Conservation (phyloP, 2,329 filamentous ascomycete genomes). For the Cercospora nicotianae region DNA sequence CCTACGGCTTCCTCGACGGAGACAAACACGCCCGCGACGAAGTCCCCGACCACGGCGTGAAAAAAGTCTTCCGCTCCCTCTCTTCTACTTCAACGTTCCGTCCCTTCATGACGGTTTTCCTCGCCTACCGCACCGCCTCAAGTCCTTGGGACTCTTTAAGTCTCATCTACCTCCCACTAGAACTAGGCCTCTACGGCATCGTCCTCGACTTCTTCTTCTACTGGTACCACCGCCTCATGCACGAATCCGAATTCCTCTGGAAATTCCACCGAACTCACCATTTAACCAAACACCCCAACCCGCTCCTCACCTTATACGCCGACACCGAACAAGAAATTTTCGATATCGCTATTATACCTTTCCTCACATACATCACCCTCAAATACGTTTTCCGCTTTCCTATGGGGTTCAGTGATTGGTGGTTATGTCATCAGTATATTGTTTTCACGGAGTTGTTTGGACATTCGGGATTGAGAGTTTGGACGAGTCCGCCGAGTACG, state of each 20-base stretch:
- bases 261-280: constrained; percentile 50
- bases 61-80: constrained; percentile 26
- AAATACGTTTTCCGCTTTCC: constrained; percentile 42
- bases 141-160: not conserved
- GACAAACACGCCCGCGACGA: constrained; percentile 48
- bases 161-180: constrained; percentile 40
- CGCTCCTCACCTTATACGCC: constrained; percentile 46
- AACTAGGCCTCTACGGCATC: constrained; percentile 46
- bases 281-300: constrained; percentile 49
- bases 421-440: constrained; percentile 50
- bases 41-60: constrained; percentile 41
- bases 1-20: constrained; percentile 47
- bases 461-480: constrained; percentile 44
- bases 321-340: constrained; percentile 48
- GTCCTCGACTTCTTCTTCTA: constrained; percentile 51
- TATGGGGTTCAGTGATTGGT: constrained; percentile 51
- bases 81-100: constrained; percentile 24
- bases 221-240: constrained; percentile 45
- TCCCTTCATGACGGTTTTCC: constrained; percentile 24
- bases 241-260: constrained; percentile 46
- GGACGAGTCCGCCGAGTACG: constrained; percentile 40
- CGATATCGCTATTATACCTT: constrained; percentile 46
- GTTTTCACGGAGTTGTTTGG: constrained; percentile 45
- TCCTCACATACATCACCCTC: constrained; percentile 43
- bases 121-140: constrained; percentile 22